Conservation (phyloP, 1,139 yeast species). For the Saccharomyces hybrid region DNA sequence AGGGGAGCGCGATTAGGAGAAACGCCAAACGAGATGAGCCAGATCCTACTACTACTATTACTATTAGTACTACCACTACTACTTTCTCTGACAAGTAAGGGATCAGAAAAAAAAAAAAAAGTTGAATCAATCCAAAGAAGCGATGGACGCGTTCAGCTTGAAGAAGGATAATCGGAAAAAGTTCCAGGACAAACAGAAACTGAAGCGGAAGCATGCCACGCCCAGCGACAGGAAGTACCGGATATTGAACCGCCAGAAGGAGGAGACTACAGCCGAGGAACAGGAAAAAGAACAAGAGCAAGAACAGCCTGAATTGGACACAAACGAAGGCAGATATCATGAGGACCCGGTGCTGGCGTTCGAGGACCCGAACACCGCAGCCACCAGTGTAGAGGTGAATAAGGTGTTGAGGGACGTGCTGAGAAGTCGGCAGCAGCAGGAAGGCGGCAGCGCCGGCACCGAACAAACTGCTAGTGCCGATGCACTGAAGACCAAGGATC, state of each 20-base stretch:
- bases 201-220: slow-evolving; percentile 29
- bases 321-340: slow-evolving; percentile 22
- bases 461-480: slow-evolving; percentile 3
- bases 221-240: slow-evolving; percentile 30
- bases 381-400: slow-evolving; percentile 11
- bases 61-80: neutral
- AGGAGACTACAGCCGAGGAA: slow-evolving; percentile 5
- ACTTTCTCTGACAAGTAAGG: neutral
- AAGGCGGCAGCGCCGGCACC: slow-evolving; percentile 4
- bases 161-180: slow-evolving; percentile 30
- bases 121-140: neutral
- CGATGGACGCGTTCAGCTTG: slow-evolving; percentile 24
- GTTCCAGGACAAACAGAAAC: slow-evolving; percentile 30
- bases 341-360: slow-evolving; percentile 15
- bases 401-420: slow-evolving; percentile 9
- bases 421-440: slow-evolving; percentile 2
- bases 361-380: slow-evolving; percentile 11
- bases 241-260: slow-evolving; percentile 13
- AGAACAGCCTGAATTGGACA: slow-evolving; percentile 11
- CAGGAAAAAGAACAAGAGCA: slow-evolving; percentile 6
- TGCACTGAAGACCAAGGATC: slow-evolving; percentile 3
- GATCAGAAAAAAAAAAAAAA: neutral
- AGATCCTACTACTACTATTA: neutral
- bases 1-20: neutral
- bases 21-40: neutral